Evolutionary conservation across 2,329 filamentous ascomycete species (phyloP), one percentile per base, ranked within the genome.

Genomic region (Cladophialophora immunda): DNA sequence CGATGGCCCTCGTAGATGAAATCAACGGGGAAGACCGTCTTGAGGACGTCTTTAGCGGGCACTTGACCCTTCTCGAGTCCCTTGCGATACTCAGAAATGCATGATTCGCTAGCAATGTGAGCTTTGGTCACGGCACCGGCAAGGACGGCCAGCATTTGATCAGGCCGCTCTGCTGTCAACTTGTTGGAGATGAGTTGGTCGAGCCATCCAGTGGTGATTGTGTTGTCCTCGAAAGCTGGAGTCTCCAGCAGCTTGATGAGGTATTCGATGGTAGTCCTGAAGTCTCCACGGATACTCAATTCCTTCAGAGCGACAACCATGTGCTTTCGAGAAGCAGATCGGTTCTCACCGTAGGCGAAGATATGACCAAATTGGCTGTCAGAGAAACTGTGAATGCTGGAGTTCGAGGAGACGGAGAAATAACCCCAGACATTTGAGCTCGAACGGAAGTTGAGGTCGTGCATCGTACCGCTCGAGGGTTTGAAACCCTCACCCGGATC

Each of bases 381-480:
- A 7, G 95, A 98, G 86, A 97, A 99, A 81, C 93, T 97, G 88
- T 99, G 95, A 72, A 99, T 99, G 81, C 94, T 94, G 83, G 94
- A 94, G 64, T 93, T 90, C 9, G 94, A 95, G 83, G 94, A 92
- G 79, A 99, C 95, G 61, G 95, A 99, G 89, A 99, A 99, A 83
- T 99, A 99, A 86, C 95, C 95, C 95, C 95, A 99, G 64, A 98
- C 95, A 74, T 99, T 99, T 70, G 95, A 98, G 79, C 93, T 97
- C 84, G 92, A 96, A 78, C 95, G 89, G 89, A 99, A 99, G 86
- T 99, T 99, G 77, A 99, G 85, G 78, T 99, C 95, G 84, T 98
- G 95, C 89, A 99, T 96, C 61, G 94, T 97, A 89, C 95, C 95
- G 76, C 94, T 97, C 54, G 95, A 99, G 66, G 95, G 95, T 87